Evolutionary conservation across 2,329 filamentous ascomycete species (phyloP).

Genomic region (Xylariaceae sp.): DNA sequence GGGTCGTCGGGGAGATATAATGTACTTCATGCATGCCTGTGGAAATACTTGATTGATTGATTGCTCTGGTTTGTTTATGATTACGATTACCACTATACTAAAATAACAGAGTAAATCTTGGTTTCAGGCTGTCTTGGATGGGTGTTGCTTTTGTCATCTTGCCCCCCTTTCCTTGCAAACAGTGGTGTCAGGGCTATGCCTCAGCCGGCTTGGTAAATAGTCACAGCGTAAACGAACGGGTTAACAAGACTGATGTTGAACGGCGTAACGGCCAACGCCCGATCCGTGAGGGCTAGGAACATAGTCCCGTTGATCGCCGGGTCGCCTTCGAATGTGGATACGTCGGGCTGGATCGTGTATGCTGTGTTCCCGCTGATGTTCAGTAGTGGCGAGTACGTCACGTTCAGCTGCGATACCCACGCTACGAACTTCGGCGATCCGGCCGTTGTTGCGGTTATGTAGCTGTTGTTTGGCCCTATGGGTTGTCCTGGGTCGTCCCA

Average conservation of each 20-base stretch:
- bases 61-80: no score
- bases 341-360: constrained; percentile 68
- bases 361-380: constrained; percentile 53
- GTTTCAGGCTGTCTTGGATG: no score
- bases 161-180: no score
- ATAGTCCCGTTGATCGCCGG: constrained; percentile 72
- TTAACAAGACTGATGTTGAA: constrained; percentile 74
- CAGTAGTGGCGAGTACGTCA: constrained; percentile 64
- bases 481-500: constrained; percentile 68
- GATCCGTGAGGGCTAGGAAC: constrained; percentile 72
- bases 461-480: constrained; percentile 78
- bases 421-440: constrained; percentile 61
- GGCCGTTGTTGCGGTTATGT: constrained; percentile 62
- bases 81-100: no score
- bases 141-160: no score
- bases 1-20: no score
- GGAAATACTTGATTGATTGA: no score
- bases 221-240: constrained; percentile 69
- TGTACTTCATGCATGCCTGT: no score
- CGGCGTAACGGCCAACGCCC: constrained; percentile 63
- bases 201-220: constrained; percentile 73
- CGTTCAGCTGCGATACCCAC: constrained; percentile 74
- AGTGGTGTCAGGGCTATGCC: neutral
- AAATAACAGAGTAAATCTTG: no score
- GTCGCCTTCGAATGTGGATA: constrained; percentile 62